Evolutionary conservation across 768 basidiomycete species (phyloP), one percentile per base, ranked within the genome.

Genomic region (Amanita phalloides): DNA sequence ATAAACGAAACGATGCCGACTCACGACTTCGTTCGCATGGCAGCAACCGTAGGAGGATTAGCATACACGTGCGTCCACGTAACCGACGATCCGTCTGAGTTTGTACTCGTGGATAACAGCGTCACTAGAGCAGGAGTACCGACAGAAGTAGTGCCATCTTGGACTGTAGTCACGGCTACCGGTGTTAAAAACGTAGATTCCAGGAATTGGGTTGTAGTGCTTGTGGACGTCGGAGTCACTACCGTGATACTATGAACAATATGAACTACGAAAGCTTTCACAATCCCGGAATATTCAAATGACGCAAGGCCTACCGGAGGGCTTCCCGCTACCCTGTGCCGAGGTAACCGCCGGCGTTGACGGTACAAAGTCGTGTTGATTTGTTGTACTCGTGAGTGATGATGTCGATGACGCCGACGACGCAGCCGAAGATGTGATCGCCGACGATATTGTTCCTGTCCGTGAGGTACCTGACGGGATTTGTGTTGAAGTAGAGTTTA

Each of bases 21-120:
- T 39, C 56, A 57, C 10, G 50, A 58, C 26, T 53, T 52, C 35
- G 51, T 53, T 6, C 54, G 61, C 33, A 49, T 55, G 45, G 58
- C 62, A 32, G 63, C 57, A 10, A 62, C 65, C 4, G 14, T n/a
- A 48, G 20, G 71, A 65, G 44, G 77, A 59, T 79, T 81, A 4
- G 78, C 75, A 23, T 77, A 67, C 36, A 79, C 66, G 46, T 78
- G 72, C 1, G 81, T 82, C 51, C 70, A 62, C 2, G 77, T 79
- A 17, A 73, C 62, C 21, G 71, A 57, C 17, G 61, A 59, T 7
- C 79, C 77, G 56, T 76, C 66, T 6, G 73, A 54, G 52, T 67
- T 65, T 14, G 72, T 75, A 2, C 75, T 73, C 4, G 76, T 71
- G 30, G 66, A 73, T 42, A 71, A 55, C 21, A 74, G 64, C 3